These are phyloP conservation scores for Sporothrix brasiliensis DNA, from an alignment of 2,329 filamentous ascomycete genomes.

Conservation along the genomic window DNA sequence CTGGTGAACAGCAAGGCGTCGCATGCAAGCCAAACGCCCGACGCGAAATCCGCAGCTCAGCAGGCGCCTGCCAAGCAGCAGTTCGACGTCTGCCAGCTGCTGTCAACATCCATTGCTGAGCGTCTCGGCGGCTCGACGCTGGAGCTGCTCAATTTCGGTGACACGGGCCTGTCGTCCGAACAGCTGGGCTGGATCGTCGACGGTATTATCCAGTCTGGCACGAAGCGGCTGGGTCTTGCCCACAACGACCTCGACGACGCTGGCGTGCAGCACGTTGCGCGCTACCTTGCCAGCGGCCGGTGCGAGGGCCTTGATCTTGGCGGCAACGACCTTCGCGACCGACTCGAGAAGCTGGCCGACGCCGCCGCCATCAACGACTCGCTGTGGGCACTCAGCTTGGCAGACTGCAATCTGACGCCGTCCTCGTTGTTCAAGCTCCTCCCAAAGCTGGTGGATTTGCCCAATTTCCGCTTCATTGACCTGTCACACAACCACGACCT, in stretches of 20 bases:
- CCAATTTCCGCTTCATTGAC: constrained; percentile 83
- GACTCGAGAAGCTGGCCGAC: constrained; percentile 57
- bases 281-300: constrained; percentile 72
- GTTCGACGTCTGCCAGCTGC: constrained; percentile 63
- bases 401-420: constrained; percentile 79
- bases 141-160: constrained; percentile 80
- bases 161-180: constrained; percentile 71
- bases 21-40: background rate
- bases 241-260: constrained; percentile 76
- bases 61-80: constrained; percentile 36
- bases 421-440: constrained; percentile 73
- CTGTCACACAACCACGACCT: constrained; percentile 85
- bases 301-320: constrained; percentile 90
- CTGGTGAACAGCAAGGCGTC: constrained; percentile 31
- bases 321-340: constrained; percentile 71
- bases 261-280: constrained; percentile 73
- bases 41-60: constrained; percentile 31
- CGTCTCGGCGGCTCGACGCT: constrained; percentile 74
- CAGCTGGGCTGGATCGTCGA: constrained; percentile 79
- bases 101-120: constrained; percentile 75
- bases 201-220: constrained; percentile 74
- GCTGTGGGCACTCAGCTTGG: constrained; percentile 81
- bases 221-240: constrained; percentile 79
- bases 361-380: constrained; percentile 58
- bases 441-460: constrained; percentile 69